A percentile compares a stretch with the other conserved stretches of the same genome.
phyloP scores from a whole-genome alignment of 2,329 filamentous ascomycete genomes.

The Colletotrichum gloeosporioides region DNA sequence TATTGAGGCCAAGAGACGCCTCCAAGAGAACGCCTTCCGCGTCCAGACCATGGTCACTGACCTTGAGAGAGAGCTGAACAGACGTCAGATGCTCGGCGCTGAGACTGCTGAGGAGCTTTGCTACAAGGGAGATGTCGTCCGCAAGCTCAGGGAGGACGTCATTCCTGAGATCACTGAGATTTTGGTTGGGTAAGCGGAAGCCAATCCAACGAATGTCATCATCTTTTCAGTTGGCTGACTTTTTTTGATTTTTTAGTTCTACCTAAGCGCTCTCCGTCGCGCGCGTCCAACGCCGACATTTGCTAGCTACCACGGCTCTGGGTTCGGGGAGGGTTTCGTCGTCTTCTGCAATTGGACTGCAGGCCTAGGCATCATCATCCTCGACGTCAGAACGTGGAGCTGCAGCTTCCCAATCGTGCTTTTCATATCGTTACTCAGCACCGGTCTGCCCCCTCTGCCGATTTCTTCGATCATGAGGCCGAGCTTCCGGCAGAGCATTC shows the following conservation, averaged over 20 bases:
- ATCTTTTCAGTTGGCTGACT: neutral
- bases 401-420: neutral
- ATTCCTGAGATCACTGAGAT: neutral
- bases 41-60: neutral
- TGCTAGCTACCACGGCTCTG: neutral
- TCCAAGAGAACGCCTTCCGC: neutral
- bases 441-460: neutral
- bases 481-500: neutral
- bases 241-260: neutral
- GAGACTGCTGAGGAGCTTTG: neutral
- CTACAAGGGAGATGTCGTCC: neutral
- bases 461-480: neutral
- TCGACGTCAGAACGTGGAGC: neutral
- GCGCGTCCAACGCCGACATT: neutral
- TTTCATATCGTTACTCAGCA: neutral
- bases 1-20: neutral
- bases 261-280: neutral
- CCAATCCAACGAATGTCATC: neutral
- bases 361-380: neutral
- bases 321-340: neutral
- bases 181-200: neutral
- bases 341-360: neutral
- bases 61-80: neutral
- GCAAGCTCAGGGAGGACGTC: neutral
- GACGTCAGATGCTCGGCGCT: neutral